Conservation (phyloP, 768 basidiomycete species). For the Clavaria fumosa region DNA sequence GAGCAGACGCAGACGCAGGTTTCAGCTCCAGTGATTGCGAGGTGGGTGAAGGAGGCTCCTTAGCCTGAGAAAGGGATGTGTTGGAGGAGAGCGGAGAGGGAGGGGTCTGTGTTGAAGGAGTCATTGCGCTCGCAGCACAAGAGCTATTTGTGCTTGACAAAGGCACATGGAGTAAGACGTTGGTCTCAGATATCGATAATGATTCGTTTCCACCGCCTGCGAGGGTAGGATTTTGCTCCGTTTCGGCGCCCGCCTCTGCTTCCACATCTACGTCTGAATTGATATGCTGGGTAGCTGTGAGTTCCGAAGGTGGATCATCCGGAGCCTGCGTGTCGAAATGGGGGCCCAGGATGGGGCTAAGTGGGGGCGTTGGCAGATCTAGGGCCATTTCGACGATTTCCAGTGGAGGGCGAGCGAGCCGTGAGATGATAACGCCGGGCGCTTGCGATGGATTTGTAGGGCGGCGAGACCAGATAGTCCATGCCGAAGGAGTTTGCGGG, state of each 20-base stretch:
- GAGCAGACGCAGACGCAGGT: not conserved
- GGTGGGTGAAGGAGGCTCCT: not conserved
- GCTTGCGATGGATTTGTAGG: slow-evolving; percentile 48
- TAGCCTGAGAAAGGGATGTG: slow-evolving; percentile 8
- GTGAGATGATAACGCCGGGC: slow-evolving; percentile 59
- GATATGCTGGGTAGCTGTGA: not conserved
- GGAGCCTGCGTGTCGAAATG: slow-evolving; percentile 10
- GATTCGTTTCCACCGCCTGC: no score
- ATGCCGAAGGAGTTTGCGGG: slow-evolving; percentile 15
- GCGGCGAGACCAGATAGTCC: slow-evolving; percentile 62
- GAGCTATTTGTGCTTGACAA: slow-evolving; percentile 37
- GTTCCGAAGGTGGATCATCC: not conserved
- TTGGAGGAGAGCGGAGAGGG: slow-evolving; percentile 7
- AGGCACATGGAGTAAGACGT: slow-evolving; percentile 17
- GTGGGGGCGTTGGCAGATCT: slow-evolving; percentile 34
- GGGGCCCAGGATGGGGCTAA: slow-evolving; percentile 20
- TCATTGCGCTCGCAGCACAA: slow-evolving; percentile 18
- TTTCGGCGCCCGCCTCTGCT: not conserved
- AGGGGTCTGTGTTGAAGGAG: slow-evolving; percentile 9
- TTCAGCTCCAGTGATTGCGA: not conserved
- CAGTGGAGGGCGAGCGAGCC: slow-evolving; percentile 43
- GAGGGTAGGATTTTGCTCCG: not conserved
- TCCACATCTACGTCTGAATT: not conserved
- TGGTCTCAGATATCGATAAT: slow-evolving; percentile 13
- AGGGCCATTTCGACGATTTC: slow-evolving; percentile 43